Percentiles rank a stretch among this genome's conserved stretches.
Evolutionary conservation across 495 filamentous ascomycete species (phyloP).

Genomic region (Geoglossum glabrum): DNA sequence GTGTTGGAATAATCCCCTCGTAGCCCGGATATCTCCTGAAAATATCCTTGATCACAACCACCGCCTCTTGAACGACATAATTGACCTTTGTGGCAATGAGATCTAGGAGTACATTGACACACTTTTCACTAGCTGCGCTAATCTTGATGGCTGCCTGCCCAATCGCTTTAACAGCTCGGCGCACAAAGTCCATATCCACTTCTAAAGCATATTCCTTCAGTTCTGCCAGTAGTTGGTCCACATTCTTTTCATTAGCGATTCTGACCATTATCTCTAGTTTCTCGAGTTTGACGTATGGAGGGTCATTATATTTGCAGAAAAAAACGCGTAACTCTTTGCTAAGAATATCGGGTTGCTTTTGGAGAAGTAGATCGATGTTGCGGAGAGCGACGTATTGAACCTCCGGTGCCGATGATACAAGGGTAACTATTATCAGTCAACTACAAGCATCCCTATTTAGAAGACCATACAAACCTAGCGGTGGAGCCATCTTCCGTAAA

Average conservation of each 20-base stretch:
- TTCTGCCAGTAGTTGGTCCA: conserved; percentile 84
- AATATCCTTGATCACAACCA: conserved; percentile 97
- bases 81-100: conserved; percentile 94
- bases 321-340: conserved; percentile 96
- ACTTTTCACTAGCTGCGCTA: conserved; percentile 78
- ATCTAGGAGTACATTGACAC: conserved; percentile 83
- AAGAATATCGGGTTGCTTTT: conserved; percentile 88
- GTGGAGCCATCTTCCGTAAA: conserved; percentile 94
- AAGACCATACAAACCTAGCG: conserved; percentile 42
- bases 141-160: conserved; percentile 98
- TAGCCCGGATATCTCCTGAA: conserved; percentile 95
- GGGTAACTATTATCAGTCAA: conserved; percentile 43
- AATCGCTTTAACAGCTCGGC: conserved; percentile 81
- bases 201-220: conserved; percentile 94
- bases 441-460: background rate
- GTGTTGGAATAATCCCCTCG: conserved; percentile 88
- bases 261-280: conserved; percentile 99
- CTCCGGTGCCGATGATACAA: conserved; percentile 87
- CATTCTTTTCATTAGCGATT: conserved; percentile 94
- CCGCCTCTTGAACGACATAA: conserved; percentile 95
- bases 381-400: conserved; percentile 93
- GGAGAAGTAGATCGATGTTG: conserved; percentile 87
- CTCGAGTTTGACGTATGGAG: conserved; percentile 89
- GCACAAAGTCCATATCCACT: conserved; percentile 98
- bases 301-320: conserved; percentile 99